phyloP scores from a whole-genome alignment of 73 alveolate genomes.

The Stentor roeselii region DNA sequence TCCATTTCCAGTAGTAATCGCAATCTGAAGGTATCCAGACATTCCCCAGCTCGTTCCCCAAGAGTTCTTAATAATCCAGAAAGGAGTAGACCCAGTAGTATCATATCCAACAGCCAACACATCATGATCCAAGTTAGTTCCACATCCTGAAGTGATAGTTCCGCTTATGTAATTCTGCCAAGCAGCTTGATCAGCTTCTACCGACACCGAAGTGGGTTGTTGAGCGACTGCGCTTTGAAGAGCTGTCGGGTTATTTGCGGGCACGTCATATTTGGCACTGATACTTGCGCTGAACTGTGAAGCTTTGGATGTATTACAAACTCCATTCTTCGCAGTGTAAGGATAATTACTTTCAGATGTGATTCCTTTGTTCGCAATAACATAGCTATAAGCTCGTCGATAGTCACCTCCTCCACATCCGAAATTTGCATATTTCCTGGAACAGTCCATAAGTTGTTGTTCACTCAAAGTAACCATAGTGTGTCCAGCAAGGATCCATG shows the following conservation, averaged over 20 bases:
- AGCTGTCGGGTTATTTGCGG: no score
- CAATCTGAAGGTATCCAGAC: slow-evolving; percentile 47
- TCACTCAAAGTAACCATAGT: slow-evolving; percentile 36
- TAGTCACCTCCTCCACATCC: slow-evolving; percentile 64
- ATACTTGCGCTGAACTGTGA: no score
- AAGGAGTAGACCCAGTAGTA: slow-evolving; percentile 24
- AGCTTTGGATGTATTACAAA: slow-evolving; percentile 39
- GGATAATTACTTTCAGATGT: slow-evolving; percentile 57
- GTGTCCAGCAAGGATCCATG: slow-evolving; percentile 25
- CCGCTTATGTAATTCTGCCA: no score
- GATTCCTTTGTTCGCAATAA: slow-evolving; percentile 38
- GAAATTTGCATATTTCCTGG: slow-evolving; percentile 30
- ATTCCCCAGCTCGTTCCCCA: slow-evolving; percentile 62
- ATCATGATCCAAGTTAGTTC: slow-evolving; percentile 53
- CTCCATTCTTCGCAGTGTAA: slow-evolving; percentile 53
- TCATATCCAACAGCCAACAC: slow-evolving; percentile 55
- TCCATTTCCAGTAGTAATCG: no score
- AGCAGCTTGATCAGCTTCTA: no score
- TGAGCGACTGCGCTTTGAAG: no score
- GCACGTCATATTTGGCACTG: no score
- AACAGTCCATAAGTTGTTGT: slow-evolving; percentile 64
- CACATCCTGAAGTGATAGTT: no score
- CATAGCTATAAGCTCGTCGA: slow-evolving; percentile 13
- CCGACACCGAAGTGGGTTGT: no score
- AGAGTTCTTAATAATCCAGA: slow-evolving; percentile 57